These are phyloP conservation scores for Parmales sp. DNA, from an alignment of 108 stramenopile species.

Conservation along the genomic window DNA sequence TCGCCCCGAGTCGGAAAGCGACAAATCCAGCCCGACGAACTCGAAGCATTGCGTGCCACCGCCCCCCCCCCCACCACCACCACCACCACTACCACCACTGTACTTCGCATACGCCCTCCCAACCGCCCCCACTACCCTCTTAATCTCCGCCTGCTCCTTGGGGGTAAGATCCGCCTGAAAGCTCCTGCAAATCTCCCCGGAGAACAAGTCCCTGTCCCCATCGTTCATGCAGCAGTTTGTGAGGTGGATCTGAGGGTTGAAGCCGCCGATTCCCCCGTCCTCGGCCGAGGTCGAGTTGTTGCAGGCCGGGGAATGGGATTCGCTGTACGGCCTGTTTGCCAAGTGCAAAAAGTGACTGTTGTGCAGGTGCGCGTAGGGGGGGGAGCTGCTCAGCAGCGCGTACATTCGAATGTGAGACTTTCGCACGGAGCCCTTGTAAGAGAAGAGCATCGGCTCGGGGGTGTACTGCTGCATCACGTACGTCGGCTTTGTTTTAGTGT, in stretches of 20 bases:
- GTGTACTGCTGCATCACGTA: too few relatives aligned
- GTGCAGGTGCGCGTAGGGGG: too few relatives aligned
- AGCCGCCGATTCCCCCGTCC: too few relatives aligned
- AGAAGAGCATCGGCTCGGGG: too few relatives aligned
- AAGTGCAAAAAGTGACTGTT: too few relatives aligned
- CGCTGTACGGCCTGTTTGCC: too few relatives aligned
- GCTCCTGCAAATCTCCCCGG: conserved; percentile 72
- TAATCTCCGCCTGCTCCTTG: neutral
- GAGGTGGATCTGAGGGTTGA: conserved; percentile 51
- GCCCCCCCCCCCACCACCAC: neutral
- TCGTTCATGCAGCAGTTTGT: conserved; percentile 79
- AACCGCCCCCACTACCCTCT: neutral
- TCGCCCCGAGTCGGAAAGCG: neutral
- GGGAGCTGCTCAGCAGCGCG: too few relatives aligned
- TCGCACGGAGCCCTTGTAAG: too few relatives aligned
- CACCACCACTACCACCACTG: neutral
- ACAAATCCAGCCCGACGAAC: neutral
- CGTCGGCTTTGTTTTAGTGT: too few relatives aligned
- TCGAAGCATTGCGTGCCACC: neutral
- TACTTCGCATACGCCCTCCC: neutral
- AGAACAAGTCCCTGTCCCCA: conserved; percentile 55
- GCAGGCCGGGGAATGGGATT: too few relatives aligned
- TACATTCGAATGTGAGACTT: too few relatives aligned
- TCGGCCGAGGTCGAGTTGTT: too few relatives aligned
- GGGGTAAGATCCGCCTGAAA: neutral